phyloP scores from a whole-genome alignment of 306 rosid species.

The Ziziphus jujuba region DNA sequence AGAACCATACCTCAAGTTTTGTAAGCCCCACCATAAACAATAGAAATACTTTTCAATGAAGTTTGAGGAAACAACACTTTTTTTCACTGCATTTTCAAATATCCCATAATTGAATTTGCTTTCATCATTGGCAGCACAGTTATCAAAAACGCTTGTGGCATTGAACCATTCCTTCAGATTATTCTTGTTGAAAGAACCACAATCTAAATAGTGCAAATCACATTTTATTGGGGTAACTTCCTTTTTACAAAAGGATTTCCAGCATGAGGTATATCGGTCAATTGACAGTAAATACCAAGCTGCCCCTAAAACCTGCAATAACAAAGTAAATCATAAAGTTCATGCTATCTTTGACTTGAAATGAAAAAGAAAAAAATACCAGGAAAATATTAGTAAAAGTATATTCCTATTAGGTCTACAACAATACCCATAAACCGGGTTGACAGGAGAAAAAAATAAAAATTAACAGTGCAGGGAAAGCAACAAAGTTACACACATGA shows the following conservation, averaged over 20 bases:
- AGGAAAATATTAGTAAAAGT: neutral
- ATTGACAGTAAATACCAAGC: constrained; percentile 92
- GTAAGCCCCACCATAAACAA: constrained; percentile 99
- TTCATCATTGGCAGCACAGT: constrained; percentile 51
- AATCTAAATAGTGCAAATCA: constrained; percentile 54
- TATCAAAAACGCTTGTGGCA: constrained; percentile 53
- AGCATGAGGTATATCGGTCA: constrained; percentile 86
- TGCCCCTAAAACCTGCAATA: constrained; percentile 88
- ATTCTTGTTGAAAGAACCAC: constrained; percentile 32
- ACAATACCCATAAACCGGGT: neutral
- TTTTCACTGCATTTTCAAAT: constrained; percentile 58
- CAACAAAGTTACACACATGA: constrained; percentile 61
- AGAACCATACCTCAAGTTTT: constrained; percentile 75
- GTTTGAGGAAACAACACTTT: constrained; percentile 62
- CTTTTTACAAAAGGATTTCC: constrained; percentile 69
- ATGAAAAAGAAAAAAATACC: constrained; percentile 13
- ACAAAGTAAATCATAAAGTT: constrained; percentile 9
- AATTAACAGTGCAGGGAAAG: neutral
- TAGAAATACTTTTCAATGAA: constrained; percentile 74
- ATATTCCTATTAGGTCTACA: too few relatives aligned
- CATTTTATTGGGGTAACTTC: constrained; percentile 49
- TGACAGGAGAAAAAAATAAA: neutral
- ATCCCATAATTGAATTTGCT: constrained; percentile 66
- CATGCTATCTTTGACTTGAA: neutral
- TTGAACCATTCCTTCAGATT: constrained; percentile 55